Base-by-base conservation (phyloP, 1,284 basidiomycete genomes). In the Trametes sp. region DNA sequence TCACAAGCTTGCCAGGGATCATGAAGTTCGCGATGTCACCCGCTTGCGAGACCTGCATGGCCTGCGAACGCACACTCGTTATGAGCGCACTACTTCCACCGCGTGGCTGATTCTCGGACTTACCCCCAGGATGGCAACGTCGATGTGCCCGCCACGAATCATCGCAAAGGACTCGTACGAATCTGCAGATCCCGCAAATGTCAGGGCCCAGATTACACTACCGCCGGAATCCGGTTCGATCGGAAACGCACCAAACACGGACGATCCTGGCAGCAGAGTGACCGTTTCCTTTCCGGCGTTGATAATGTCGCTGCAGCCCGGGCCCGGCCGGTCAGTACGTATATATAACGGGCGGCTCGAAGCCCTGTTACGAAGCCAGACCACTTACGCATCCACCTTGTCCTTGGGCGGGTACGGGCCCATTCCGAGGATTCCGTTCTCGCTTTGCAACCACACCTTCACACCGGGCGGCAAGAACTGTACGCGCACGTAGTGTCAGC, bases 1-100 rank as follows among this genome's bases (percentile, higher is more conserved):
- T 95, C 51, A 95, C 87, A 74, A 96, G 86, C 79, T 96, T 95
- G 33, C 94, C 94, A 16, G 96, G 96, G 70, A 98, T 95, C 95
- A 98, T 98, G 76, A 94, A 98, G 82, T 98, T 98, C 54, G 97
- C 96, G 64, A 98, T 91, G 75, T 98, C 96, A 62, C 96, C 97
- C 24, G 88, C 88, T 69, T 92, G 88, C 1, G 94, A 95, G 54
- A 98, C 96, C 83, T 98, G 91, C 89, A 98, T 95, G 2, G 96
- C 95, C 91, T 93, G 65, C 11, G 42, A 62, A 62, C 46, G 19
- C 54, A 29, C 10, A 59, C 24, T 33, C 53, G 21, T 59, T 49
- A 49, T 65, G 48, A 67, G 61, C 54, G 54, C 54, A 59, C 53
- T 54, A 51, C 29, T 26, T 49, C 49, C 59, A 41, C 44, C 24